These are phyloP conservation scores for Neonectria faginata DNA, from an alignment of 2,329 filamentous ascomycete species.

Conservation along the genomic window DNA sequence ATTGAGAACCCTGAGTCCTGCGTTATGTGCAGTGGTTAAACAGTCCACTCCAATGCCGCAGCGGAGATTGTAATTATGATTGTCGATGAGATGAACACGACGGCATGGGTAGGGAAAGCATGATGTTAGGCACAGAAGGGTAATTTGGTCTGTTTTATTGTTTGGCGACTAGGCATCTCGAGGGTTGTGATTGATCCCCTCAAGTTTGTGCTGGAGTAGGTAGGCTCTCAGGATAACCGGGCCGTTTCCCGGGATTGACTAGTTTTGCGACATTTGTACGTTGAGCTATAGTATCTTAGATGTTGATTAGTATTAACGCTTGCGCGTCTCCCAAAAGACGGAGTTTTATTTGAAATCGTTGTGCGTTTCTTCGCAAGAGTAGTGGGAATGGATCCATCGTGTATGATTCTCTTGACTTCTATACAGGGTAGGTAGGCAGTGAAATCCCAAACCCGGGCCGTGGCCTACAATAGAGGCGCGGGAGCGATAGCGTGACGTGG, in stretches of 20 bases:
- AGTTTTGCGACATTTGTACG: slow-evolving; percentile 20
- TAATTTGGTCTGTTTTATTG: slow-evolving; percentile 40
- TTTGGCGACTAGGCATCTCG: slow-evolving; percentile 28
- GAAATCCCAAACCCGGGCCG: neutral
- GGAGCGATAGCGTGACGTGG: slow-evolving; percentile 3
- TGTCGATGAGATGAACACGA: slow-evolving; percentile 48
- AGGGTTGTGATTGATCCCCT: slow-evolving; percentile 32
- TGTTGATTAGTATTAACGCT: slow-evolving; percentile 32
- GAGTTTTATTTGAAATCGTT: neutral
- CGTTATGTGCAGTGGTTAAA: slow-evolving; percentile 95
- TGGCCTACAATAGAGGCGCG: neutral
- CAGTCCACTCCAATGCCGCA: slow-evolving; percentile 6
- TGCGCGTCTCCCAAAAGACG: slow-evolving; percentile 21
- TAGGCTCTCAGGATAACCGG: slow-evolving; percentile 29
- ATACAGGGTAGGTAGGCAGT: neutral
- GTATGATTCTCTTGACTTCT: neutral
- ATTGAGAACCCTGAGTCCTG: slow-evolving; percentile 97
- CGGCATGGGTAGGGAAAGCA: slow-evolving; percentile 41
- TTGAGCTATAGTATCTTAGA: slow-evolving; percentile 27
- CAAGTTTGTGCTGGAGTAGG: slow-evolving; percentile 35
- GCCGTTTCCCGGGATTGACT: slow-evolving; percentile 11
- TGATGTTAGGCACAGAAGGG: slow-evolving; percentile 36
- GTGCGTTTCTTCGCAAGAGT: neutral
- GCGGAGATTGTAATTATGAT: slow-evolving; percentile 44
- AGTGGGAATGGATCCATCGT: neutral